Conservation (phyloP, 2,329 filamentous ascomycete species). For the Stylonectria norvegica region DNA sequence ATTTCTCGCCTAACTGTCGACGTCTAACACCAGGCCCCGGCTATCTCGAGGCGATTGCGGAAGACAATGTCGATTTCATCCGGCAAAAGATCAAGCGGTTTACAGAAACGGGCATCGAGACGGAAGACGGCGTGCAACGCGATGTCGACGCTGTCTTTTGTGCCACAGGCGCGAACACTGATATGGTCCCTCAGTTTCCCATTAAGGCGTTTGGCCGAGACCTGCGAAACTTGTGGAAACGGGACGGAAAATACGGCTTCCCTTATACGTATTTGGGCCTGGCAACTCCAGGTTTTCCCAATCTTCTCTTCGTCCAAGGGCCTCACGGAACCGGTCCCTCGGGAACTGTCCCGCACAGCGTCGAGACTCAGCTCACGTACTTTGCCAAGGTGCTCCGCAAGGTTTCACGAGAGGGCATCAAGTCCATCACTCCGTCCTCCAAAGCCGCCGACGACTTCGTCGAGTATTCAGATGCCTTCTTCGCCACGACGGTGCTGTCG, state of each 20-base stretch:
- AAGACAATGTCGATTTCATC: slow-evolving; percentile 62
- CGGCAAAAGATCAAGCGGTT: slow-evolving; percentile 55
- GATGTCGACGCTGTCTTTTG: slow-evolving; percentile 65
- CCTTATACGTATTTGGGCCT: slow-evolving; percentile 66
- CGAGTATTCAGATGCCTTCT: slow-evolving; percentile 56
- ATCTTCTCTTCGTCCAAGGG: slow-evolving; percentile 62
- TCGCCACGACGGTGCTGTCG: slow-evolving; percentile 51
- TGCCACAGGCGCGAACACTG: slow-evolving; percentile 63
- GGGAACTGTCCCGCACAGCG: slow-evolving; percentile 63
- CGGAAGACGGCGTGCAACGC: slow-evolving; percentile 52
- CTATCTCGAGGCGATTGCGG: slow-evolving; percentile 61
- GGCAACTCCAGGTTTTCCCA: slow-evolving; percentile 63
- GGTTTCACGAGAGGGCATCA: slow-evolving; percentile 62
- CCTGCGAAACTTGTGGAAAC: slow-evolving; percentile 54
- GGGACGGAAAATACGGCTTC: slow-evolving; percentile 54
- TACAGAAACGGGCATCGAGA: slow-evolving; percentile 58
- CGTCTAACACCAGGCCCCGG: slow-evolving; percentile 64
- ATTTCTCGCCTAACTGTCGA: slow-evolving; percentile 62
- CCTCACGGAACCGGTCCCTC: slow-evolving; percentile 57
- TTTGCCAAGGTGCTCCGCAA: slow-evolving; percentile 67
- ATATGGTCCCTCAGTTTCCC: slow-evolving; percentile 57
- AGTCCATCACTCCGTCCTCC: slow-evolving; percentile 53
- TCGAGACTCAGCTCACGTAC: slow-evolving; percentile 64
- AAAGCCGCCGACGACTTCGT: slow-evolving; percentile 62
- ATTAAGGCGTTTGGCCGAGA: slow-evolving; percentile 54